Evolutionary conservation across 1,284 basidiomycete genomes (phyloP).

Genomic region (Tetrapyrgos nigripes): DNA sequence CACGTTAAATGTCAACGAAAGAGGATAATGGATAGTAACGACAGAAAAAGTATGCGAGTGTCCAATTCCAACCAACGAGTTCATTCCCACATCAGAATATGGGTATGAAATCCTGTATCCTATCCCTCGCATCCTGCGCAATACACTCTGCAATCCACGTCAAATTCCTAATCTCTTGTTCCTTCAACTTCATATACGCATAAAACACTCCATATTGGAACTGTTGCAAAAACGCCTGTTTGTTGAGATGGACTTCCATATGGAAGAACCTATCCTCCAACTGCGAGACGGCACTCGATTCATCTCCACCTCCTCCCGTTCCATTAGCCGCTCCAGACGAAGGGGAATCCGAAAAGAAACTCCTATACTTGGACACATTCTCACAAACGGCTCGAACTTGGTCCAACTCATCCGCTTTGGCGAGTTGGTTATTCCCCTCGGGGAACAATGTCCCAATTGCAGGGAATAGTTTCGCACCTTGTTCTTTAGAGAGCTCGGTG

Average conservation of each 20-base stretch:
- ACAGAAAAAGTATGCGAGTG: too few species aligned
- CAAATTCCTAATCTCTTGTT: constrained; percentile 97
- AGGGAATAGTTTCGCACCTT: constrained; percentile 96
- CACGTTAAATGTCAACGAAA: too few species aligned
- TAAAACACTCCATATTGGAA: constrained; percentile 95
- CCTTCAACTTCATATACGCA: constrained; percentile 95
- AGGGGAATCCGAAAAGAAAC: too few species aligned
- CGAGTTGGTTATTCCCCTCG: too few species aligned
- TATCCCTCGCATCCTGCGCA: constrained; percentile 91
- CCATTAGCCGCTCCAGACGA: constrained; percentile 55
- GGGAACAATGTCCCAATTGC: too few species aligned
- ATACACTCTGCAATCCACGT: constrained; percentile 99
- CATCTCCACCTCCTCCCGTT: constrained; percentile 51
- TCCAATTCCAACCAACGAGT: too few species aligned
- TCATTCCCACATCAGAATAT: constrained; percentile 71
- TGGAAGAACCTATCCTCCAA: too few species aligned
- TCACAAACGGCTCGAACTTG: constrained; percentile 92
- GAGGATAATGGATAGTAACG: too few species aligned
- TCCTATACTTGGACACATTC: constrained; percentile 86
- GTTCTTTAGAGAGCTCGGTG: constrained; percentile 94
- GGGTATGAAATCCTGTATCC: constrained; percentile 93
- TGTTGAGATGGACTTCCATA: constrained; percentile 93
- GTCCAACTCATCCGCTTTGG: too few species aligned
- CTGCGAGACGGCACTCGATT: constrained; percentile 64
- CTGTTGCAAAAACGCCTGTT: constrained; percentile 93